Conservation (phyloP, 257 asterid species). For the Rubia yunnanensis region DNA sequence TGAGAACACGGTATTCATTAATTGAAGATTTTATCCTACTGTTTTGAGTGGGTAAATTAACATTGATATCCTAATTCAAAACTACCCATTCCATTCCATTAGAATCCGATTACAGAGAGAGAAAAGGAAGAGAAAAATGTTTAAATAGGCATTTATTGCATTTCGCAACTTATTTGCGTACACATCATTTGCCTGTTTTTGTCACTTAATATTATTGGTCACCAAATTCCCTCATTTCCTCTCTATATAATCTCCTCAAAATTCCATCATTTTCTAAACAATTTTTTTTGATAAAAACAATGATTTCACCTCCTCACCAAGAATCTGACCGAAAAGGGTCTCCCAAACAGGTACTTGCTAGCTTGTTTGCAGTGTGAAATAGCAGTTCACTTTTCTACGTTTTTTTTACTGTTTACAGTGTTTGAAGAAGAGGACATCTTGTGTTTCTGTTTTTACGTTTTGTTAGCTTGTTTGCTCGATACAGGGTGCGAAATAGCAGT, state of each 20-base stretch:
- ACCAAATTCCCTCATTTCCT: not conserved
- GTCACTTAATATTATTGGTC: not conserved
- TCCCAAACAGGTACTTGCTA: constrained; percentile 13
- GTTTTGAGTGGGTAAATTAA: not conserved
- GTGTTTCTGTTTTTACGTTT: not conserved
- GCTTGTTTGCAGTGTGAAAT: no score
- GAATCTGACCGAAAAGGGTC: not conserved
- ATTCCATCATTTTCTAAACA: not conserved
- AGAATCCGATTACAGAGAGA: not conserved
- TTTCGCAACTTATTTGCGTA: constrained; percentile 15
- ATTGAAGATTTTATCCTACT: not conserved
- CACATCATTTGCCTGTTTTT: constrained; percentile 13
- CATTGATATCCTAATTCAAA: not conserved
- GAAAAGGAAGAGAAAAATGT: not conserved
- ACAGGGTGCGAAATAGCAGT: no score
- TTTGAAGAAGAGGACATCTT: not conserved
- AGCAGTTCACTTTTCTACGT: no score
- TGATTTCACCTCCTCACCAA: constrained; percentile 11
- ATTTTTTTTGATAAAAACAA: not conserved
- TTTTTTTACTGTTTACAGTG: not conserved
- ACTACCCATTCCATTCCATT: not conserved
- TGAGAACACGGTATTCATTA: no score
- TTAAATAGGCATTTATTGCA: constrained; percentile 16
- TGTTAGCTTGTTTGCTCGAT: no score
- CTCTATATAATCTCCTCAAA: constrained; percentile 5